A percentile compares a stretch with the other conserved stretches of the same genome.
phyloP scores from a whole-genome alignment of 768 basidiomycete species.

The Mycena chlorophos region DNA sequence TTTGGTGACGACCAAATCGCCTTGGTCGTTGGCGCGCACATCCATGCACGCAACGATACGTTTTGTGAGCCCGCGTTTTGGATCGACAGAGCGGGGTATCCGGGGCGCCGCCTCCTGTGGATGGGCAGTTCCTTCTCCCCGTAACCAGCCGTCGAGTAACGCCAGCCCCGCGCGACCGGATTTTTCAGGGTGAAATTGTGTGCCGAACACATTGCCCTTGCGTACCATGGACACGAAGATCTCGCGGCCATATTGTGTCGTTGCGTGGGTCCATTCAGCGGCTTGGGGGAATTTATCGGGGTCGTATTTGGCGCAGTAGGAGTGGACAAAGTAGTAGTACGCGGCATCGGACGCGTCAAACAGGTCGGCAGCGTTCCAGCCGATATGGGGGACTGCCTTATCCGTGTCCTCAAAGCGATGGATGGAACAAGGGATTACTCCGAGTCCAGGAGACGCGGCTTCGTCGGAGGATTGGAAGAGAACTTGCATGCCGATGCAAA shows the following conservation, averaged over 20 bases:
- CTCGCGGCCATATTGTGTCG: slow-evolving; percentile 93
- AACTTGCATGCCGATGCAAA: slow-evolving; percentile 98
- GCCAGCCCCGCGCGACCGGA: slow-evolving; percentile 85
- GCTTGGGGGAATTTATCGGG: slow-evolving; percentile 53
- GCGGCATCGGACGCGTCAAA: slow-evolving; percentile 51
- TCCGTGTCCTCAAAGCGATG: slow-evolving; percentile 65
- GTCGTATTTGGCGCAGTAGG: slow-evolving; percentile 81
- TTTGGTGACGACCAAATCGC: slow-evolving; percentile 98
- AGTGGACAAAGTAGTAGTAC: slow-evolving; percentile 97
- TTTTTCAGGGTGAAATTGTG: slow-evolving; percentile 99
- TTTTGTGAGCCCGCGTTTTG: slow-evolving; percentile 76
- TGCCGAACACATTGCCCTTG: slow-evolving; percentile 83
- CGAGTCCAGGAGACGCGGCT: slow-evolving; percentile 73
- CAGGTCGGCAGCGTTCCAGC: slow-evolving; percentile 84
- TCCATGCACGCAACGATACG: slow-evolving; percentile 97
- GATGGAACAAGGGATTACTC: slow-evolving; percentile 81
- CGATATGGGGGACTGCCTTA: slow-evolving; percentile 96
- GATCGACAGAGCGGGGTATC: slow-evolving; percentile 41
- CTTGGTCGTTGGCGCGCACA: slow-evolving; percentile 92
- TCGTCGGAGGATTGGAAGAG: slow-evolving; percentile 88
- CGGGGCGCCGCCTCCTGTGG: slow-evolving; percentile 34
- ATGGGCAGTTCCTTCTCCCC: slow-evolving; percentile 47
- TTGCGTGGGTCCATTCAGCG: slow-evolving; percentile 78
- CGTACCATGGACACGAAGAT: slow-evolving; percentile 84
- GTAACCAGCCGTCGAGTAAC: slow-evolving; percentile 80